A percentile compares a stretch with the other conserved stretches of the same genome.
Conservation (phyloP, 768 basidiomycete genomes). For the Lactarius vividus region DNA sequence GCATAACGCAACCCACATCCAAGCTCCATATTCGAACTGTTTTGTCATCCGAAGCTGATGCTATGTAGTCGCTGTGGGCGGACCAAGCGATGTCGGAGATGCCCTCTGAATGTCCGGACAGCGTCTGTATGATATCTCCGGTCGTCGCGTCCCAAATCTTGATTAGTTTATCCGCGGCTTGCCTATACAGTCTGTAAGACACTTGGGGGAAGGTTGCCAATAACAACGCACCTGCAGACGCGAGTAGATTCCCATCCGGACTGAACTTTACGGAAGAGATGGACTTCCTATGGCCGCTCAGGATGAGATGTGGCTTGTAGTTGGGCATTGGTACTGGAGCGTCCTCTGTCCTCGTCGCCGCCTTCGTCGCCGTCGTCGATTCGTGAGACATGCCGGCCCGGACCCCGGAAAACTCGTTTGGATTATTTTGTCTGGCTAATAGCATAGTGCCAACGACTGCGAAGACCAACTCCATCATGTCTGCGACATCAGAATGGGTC, state of each 20-base stretch:
- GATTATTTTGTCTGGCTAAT: no score
- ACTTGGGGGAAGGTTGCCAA: conserved; percentile 12
- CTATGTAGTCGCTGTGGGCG: conserved; percentile 72
- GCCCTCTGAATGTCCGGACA: conserved; percentile 74
- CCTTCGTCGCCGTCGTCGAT: not conserved
- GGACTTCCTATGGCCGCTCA: conserved; percentile 80
- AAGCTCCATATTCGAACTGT: conserved; percentile 84
- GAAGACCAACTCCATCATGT: conserved; percentile 39
- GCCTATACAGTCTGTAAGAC: conserved; percentile 39
- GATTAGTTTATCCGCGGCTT: conserved; percentile 81
- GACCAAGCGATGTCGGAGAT: conserved; percentile 94
- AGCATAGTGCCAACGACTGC: not conserved
- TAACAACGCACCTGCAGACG: conserved; percentile 70
- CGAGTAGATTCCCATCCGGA: conserved; percentile 76
- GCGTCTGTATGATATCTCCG: conserved; percentile 69
- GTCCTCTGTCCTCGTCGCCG: not conserved
- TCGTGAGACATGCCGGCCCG: conserved; percentile 11
- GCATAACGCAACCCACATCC: conserved; percentile 46
- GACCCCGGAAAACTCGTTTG: no score
- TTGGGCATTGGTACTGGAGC: conserved; percentile 37
- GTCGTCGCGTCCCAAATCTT: conserved; percentile 78
- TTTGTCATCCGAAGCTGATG: conserved; percentile 93
- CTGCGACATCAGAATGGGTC: conserved; percentile 60
- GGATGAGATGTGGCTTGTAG: conserved; percentile 57
- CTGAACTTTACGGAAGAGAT: conserved; percentile 89